Conservation (phyloP, 2,329 filamentous ascomycete species). For the Aspergillus sp. region DNA sequence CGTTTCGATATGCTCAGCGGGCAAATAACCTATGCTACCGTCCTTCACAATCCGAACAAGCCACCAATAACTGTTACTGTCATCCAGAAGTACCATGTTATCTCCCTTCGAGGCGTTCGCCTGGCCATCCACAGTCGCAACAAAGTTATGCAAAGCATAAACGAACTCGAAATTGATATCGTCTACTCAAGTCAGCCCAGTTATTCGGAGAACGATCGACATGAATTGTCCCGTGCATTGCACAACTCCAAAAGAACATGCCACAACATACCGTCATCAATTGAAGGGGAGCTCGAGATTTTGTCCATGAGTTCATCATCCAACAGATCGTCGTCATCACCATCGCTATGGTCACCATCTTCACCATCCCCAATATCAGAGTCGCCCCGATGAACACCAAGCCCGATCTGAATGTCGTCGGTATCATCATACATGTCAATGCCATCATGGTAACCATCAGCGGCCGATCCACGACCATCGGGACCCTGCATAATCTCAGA, state of each 20-base stretch:
- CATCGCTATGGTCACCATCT: constrained; percentile 60
- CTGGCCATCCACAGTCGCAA: constrained; percentile 96
- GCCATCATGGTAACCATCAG: constrained; percentile 32
- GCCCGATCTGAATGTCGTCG: constrained; percentile 24
- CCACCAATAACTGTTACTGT: constrained; percentile 99
- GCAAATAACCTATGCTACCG: constrained; percentile 93
- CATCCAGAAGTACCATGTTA: constrained; percentile 96
- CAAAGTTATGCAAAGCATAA: constrained; percentile 95
- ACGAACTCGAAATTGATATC: constrained; percentile 99
- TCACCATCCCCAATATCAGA: constrained; percentile 22
- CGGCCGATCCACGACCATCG: constrained; percentile 54
- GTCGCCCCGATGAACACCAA: constrained; percentile 20
- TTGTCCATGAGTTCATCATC: constrained; percentile 98
- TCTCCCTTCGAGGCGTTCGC: constrained; percentile 98
- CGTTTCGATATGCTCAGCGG: constrained; percentile 97
- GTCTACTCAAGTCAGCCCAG: constrained; percentile 91
- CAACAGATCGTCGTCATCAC: constrained; percentile 66
- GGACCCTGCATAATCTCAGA: constrained; percentile 70
- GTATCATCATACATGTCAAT: constrained; percentile 35
- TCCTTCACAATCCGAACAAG: constrained; percentile 96
- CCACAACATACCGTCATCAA: constrained; percentile 77
- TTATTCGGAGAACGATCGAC: constrained; percentile 29
- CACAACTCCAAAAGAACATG: background rate
- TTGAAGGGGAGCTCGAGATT: constrained; percentile 97
- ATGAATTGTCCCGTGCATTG: background rate